These are phyloP conservation scores for Entomortierella lignicola DNA, from an alignment of 192 early-diverging fungal species.

Conservation along the genomic window DNA sequence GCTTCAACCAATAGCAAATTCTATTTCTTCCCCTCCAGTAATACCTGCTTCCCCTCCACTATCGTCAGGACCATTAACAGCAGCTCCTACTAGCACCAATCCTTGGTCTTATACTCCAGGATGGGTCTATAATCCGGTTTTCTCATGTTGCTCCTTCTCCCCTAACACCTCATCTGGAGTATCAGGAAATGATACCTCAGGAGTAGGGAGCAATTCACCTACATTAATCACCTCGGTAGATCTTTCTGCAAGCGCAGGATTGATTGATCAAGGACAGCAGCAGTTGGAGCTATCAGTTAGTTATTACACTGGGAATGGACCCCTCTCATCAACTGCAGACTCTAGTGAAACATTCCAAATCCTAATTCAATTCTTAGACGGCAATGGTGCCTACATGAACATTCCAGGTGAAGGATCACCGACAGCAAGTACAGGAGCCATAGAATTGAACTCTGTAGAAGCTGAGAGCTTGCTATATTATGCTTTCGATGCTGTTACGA, in stretches of 20 bases:
- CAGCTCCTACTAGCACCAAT: slow-evolving; percentile 2
- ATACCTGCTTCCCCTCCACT: slow-evolving; percentile 22
- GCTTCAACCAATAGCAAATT: slow-evolving; percentile 7
- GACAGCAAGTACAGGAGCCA: no score
- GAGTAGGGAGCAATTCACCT: not conserved
- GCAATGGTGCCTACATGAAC: slow-evolving; percentile 20
- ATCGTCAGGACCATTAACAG: slow-evolving; percentile 25
- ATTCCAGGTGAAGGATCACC: not conserved
- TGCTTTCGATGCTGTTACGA: slow-evolving; percentile 26
- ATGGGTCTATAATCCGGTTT: slow-evolving; percentile 46
- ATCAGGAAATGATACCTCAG: not conserved
- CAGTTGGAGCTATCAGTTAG: slow-evolving; percentile 34
- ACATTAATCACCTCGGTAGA: slow-evolving; percentile 39
- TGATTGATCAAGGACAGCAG: slow-evolving; percentile 44
- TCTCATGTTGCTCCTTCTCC: slow-evolving; percentile 36
- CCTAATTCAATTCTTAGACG: slow-evolving; percentile 37
- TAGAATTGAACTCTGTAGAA: slow-evolving; percentile 11
- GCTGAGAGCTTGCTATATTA: slow-evolving; percentile 42
- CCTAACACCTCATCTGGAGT: not conserved
- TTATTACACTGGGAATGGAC: slow-evolving; percentile 28
- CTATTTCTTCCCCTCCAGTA: slow-evolving; percentile 8
- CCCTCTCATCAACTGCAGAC: not conserved
- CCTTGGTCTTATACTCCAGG: slow-evolving; percentile 49
- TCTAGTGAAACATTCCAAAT: slow-evolving; percentile 21
- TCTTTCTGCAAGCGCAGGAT: slow-evolving; percentile 9